phyloP scores from a whole-genome alignment of 164 flowering plant genomes.

The Vitis cinerea region DNA sequence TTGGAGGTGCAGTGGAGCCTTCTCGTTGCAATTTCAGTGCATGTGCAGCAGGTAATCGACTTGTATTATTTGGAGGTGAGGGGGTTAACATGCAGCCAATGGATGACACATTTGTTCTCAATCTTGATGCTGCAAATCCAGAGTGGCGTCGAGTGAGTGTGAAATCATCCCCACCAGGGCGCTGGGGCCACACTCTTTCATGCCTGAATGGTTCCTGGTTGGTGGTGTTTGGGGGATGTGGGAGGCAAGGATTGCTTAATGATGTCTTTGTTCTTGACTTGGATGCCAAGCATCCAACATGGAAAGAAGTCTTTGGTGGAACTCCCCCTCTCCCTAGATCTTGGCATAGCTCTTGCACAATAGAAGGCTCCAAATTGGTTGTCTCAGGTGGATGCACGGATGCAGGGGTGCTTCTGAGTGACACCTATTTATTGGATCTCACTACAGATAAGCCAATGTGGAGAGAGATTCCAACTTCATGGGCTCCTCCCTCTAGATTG shows the following conservation, averaged over 20 bases:
- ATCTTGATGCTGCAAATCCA: slow-evolving; percentile 68
- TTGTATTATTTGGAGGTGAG: slow-evolving; percentile 88
- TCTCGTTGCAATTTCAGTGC: slow-evolving; percentile 89
- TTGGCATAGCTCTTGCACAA: slow-evolving; percentile 91
- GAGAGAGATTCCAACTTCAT: slow-evolving; percentile 71
- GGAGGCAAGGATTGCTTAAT: slow-evolving; percentile 77
- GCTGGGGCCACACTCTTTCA: slow-evolving; percentile 92
- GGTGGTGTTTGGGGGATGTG: slow-evolving; percentile 88
- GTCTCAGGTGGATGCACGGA: slow-evolving; percentile 92
- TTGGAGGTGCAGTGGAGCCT: slow-evolving; percentile 84
- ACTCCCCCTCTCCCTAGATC: slow-evolving; percentile 80
- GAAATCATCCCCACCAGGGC: slow-evolving; percentile 81
- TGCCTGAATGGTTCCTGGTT: slow-evolving; percentile 77
- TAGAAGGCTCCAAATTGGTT: slow-evolving; percentile 78
- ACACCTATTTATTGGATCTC: slow-evolving; percentile 73
- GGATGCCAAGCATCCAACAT: slow-evolving; percentile 82
- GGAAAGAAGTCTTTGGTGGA: slow-evolving; percentile 77
- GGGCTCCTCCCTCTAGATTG: slow-evolving; percentile 78
- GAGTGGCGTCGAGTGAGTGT: slow-evolving; percentile 74
- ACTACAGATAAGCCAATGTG: slow-evolving; percentile 64
- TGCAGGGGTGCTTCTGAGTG: slow-evolving; percentile 79
- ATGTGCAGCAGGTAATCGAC: slow-evolving; percentile 82
- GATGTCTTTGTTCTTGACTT: slow-evolving; percentile 85
- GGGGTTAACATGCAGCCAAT: slow-evolving; percentile 90
- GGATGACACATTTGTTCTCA: slow-evolving; percentile 88